Percentiles rank a stretch among this genome's conserved stretches.
phyloP scores from a whole-genome alignment of 2,329 filamentous ascomycete genomes.

The Neocatenulostroma microsporum region DNA sequence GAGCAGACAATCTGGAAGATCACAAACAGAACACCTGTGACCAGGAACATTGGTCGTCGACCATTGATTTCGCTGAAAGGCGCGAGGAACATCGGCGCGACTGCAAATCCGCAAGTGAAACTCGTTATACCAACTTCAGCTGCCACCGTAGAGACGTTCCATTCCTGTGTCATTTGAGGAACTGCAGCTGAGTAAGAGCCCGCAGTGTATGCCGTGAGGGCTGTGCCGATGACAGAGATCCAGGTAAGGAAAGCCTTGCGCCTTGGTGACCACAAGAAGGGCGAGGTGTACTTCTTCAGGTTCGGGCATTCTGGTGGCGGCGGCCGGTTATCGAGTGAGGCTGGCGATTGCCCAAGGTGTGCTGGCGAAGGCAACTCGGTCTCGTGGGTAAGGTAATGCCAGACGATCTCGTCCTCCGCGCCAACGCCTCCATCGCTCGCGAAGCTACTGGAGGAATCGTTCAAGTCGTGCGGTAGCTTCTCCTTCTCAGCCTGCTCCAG shows the following conservation, averaged over 20 bases:
- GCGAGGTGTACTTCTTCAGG: slow-evolving; percentile 58
- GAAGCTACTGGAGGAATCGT: slow-evolving; percentile 14
- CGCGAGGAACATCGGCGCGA: slow-evolving; percentile 80
- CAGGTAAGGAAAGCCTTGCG: slow-evolving; percentile 64
- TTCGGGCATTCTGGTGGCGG: slow-evolving; percentile 54
- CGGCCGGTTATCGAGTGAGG: slow-evolving; percentile 12
- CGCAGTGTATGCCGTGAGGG: slow-evolving; percentile 70
- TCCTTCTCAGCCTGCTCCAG: slow-evolving; percentile 16
- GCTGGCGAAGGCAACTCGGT: slow-evolving; percentile 48
- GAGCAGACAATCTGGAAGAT: slow-evolving; percentile 66
- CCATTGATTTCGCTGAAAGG: slow-evolving; percentile 86
- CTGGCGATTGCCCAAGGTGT: slow-evolving; percentile 23
- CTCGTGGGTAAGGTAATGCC: slow-evolving; percentile 56
- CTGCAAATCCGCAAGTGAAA: slow-evolving; percentile 72
- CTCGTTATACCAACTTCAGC: slow-evolving; percentile 69
- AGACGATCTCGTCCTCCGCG: slow-evolving; percentile 37
- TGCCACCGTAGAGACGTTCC: slow-evolving; percentile 57
- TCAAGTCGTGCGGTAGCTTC: slow-evolving; percentile 20
- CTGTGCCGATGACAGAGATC: slow-evolving; percentile 68
- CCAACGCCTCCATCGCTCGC: slow-evolving; percentile 3
- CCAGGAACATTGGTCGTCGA: slow-evolving; percentile 71
- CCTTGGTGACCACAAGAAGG: slow-evolving; percentile 62
- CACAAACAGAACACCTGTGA: slow-evolving; percentile 64
- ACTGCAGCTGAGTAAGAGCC: slow-evolving; percentile 70
- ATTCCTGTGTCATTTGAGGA: slow-evolving; percentile 56